These are phyloP conservation scores for Microdochium bolleyi DNA, from an alignment of 2,329 filamentous ascomycete species.

Conservation along the genomic window DNA sequence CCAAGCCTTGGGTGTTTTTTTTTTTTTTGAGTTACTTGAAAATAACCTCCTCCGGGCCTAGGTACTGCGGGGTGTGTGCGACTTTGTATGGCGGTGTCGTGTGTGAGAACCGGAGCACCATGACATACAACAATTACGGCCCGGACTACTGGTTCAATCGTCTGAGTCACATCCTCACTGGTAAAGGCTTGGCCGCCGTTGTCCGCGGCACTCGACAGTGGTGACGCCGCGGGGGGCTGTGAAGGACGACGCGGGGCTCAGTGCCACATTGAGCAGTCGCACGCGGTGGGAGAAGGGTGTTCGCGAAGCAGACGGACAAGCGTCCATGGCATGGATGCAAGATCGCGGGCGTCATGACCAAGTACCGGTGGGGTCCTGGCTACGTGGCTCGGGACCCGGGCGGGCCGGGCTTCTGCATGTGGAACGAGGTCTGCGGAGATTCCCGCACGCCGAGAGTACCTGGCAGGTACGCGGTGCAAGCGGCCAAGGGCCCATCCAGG, in stretches of 20 bases:
- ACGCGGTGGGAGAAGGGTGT: neutral
- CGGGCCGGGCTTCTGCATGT: neutral
- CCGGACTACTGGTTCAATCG: no score
- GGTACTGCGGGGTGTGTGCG: no score
- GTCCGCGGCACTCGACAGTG: no score
- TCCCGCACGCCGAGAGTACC: neutral
- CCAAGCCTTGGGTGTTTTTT: no score
- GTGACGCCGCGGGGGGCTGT: no score
- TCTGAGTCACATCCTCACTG: slow-evolving; percentile 4
- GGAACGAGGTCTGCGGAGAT: neutral
- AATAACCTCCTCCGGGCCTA: no score
- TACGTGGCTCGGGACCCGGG: neutral
- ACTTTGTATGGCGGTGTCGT: no score
- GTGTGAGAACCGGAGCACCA: no score
- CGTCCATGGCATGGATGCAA: no score
- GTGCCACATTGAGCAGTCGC: neutral
- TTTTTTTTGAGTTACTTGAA: no score
- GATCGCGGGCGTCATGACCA: neutral
- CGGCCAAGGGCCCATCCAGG: neutral
- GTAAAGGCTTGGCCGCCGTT: neutral
- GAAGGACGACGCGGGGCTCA: no score
- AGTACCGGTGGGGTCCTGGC: neutral
- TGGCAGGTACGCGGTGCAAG: neutral
- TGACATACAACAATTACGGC: no score
- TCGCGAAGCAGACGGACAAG: neutral